Base-by-base conservation (phyloP, 352 stramenopile species). In the Globisporangium heterothallicum region DNA sequence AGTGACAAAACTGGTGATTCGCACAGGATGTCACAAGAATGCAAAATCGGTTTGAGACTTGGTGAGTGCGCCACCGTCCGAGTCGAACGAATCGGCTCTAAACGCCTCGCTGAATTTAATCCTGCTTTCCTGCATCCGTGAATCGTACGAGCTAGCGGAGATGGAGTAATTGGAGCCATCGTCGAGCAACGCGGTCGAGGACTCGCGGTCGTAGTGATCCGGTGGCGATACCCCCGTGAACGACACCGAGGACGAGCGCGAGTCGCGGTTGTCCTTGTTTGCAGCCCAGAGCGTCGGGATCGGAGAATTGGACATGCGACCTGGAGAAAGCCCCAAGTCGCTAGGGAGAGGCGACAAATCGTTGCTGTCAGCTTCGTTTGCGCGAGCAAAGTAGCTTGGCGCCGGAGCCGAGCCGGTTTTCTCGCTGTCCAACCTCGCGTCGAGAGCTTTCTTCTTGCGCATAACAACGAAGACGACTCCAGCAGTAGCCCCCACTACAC, bases 71-170 rank as follows among this genome's bases (percentile, higher is more conserved):
- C 50, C 55, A 26, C 59, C 68, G 42, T 63, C 56, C 10, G 70
- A 74, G 26, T 64, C 58, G 46, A 56, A 73, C 47, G 64, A 78
- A 8, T 70, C 66, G 0, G 53, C 35, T 9, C 32, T 40, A 53
- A 68, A 78, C 50, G 77, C 72, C 55, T 86, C 74, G 41, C 78
- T 88, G 55, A 86, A 84, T 63, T 85, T 78, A 51, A 85, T 68
- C 14, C 78, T 66, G 54, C 77, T 88, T 60, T 84, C 66, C 47
- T 67, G 50, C 32, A 74, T 69, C 13, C 74, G 67, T 14, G n/a
- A 42, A 21, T 54, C 43, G 52, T 58, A 62, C 34, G 51, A 58
- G 13, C 60, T 50, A 32, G 56, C 53, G n/a, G 63, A 75, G 45
- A 32, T 35, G 25, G 58, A 73, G 19, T 73, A 53, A 18, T 41